Conservation (phyloP, 306 rosid genomes). For the Vigna radiata region DNA sequence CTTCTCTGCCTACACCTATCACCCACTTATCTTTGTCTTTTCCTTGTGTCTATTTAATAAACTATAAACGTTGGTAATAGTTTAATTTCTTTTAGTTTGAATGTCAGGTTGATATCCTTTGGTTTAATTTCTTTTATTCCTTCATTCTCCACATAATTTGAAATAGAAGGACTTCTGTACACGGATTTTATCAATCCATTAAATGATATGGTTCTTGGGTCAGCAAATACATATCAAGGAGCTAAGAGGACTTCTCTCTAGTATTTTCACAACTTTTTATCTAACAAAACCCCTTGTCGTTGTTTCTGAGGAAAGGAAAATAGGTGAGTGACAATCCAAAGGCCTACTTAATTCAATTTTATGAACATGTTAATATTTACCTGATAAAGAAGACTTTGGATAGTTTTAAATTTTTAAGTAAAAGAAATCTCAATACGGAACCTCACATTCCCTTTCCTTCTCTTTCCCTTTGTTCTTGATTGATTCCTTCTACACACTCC, state of each 20-base stretch:
- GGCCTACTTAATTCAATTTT: neutral
- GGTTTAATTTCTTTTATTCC: neutral
- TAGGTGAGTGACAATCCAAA: neutral
- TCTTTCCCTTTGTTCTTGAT: neutral
- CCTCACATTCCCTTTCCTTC: neutral
- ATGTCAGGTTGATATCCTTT: neutral
- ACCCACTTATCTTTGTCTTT: too few relatives aligned
- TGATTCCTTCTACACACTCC: neutral
- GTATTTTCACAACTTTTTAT: neutral
- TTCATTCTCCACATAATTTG: neutral
- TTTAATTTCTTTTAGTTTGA: too few relatives aligned
- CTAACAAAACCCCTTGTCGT: neutral
- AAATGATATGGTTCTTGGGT: neutral
- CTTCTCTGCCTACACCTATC: too few relatives aligned
- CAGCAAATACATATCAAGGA: neutral
- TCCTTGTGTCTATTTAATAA: too few relatives aligned
- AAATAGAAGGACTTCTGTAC: too few relatives aligned
- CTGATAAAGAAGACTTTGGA: neutral
- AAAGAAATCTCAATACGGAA: neutral
- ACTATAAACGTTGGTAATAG: too few relatives aligned
- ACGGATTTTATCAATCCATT: neutral
- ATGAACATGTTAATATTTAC: neutral
- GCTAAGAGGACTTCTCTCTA: neutral
- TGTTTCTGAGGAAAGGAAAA: neutral
- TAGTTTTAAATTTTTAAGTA: neutral